Evolutionary conservation across 768 basidiomycete species (phyloP).

Genomic region (Trametes villosa): DNA sequence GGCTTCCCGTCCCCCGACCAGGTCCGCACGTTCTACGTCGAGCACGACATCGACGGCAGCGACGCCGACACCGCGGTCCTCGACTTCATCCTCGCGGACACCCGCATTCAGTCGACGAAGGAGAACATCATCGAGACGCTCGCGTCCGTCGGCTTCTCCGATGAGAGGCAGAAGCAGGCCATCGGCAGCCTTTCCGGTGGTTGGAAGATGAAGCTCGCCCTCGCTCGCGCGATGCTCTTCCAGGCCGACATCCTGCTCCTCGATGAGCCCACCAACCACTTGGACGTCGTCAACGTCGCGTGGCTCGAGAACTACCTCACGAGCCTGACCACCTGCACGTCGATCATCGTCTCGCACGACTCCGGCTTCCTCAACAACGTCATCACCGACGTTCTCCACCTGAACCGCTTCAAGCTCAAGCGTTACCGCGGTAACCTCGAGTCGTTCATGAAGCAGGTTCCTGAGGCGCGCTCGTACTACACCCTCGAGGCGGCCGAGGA

Average conservation of each 20-base stretch:
- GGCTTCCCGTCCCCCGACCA: constrained; percentile 97
- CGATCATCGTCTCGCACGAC: constrained; percentile 98
- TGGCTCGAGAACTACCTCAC: constrained; percentile 97
- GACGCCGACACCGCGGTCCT: constrained; percentile 92
- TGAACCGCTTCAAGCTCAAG: constrained; percentile 98
- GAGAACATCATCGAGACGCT: constrained; percentile 81
- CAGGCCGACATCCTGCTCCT: constrained; percentile 96
- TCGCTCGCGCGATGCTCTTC: constrained; percentile 97
- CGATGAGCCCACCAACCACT: constrained; percentile 96
- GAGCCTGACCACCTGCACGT: constrained; percentile 87
- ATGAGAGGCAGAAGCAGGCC: constrained; percentile 80
- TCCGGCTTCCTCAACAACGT: constrained; percentile 97
- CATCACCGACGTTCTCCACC: constrained; percentile 95
- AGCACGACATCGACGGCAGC: constrained; percentile 97
- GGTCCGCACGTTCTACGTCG: constrained; percentile 99
- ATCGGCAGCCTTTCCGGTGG: constrained; percentile 95
- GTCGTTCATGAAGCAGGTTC: constrained; percentile 90
- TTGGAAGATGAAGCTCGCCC: constrained; percentile 99
- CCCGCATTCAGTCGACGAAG: constrained; percentile 72
- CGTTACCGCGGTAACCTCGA: constrained; percentile 96
- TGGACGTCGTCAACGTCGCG: constrained; percentile 96
- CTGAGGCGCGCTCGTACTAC: constrained; percentile 98
- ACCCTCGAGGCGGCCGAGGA: constrained; percentile 94
- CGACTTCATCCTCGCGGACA: constrained; percentile 84
- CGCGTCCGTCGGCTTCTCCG: constrained; percentile 89